Evolutionary conservation across 75 land plant species (phyloP).

Genomic region (Sequoiadendron giganteum): DNA sequence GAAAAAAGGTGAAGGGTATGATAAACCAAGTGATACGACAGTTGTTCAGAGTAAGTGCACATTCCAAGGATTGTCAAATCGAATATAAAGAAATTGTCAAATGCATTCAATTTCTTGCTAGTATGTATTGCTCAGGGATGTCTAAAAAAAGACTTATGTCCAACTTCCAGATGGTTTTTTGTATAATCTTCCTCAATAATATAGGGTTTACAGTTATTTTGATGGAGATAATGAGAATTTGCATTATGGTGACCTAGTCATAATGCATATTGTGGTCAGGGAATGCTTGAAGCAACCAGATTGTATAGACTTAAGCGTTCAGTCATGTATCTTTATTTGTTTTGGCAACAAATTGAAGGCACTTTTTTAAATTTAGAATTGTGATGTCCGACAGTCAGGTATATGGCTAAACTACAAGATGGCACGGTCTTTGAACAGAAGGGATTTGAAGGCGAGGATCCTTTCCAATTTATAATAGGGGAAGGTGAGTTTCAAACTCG

Average conservation of each 20-base stretch:
- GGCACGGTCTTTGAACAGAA: slow-evolving; percentile 72
- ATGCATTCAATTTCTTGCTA: neutral
- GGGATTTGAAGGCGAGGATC: slow-evolving; percentile 44
- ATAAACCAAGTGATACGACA: slow-evolving; percentile 55
- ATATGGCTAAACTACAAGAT: slow-evolving; percentile 62
- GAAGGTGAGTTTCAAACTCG: slow-evolving; percentile 49
- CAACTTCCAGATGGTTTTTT: neutral
- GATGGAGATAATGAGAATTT: neutral
- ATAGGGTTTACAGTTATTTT: neutral
- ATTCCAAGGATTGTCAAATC: neutral
- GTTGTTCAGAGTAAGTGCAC: slow-evolving; percentile 36
- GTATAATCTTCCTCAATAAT: neutral
- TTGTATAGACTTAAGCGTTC: neutral
- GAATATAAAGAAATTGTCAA: slow-evolving; percentile 8
- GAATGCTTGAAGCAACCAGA: neutral
- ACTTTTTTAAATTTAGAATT: neutral
- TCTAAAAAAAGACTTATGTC: neutral
- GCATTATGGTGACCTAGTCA: neutral
- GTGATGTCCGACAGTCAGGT: slow-evolving; percentile 42
- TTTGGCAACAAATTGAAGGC: neutral
- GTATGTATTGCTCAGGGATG: neutral
- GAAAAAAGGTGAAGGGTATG: slow-evolving; percentile 35
- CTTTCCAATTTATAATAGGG: slow-evolving; percentile 53
- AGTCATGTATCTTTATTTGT: neutral
- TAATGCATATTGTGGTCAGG: neutral